phyloP scores from a whole-genome alignment of 108 stramenopile species.

The Cyclotella baltica region DNA sequence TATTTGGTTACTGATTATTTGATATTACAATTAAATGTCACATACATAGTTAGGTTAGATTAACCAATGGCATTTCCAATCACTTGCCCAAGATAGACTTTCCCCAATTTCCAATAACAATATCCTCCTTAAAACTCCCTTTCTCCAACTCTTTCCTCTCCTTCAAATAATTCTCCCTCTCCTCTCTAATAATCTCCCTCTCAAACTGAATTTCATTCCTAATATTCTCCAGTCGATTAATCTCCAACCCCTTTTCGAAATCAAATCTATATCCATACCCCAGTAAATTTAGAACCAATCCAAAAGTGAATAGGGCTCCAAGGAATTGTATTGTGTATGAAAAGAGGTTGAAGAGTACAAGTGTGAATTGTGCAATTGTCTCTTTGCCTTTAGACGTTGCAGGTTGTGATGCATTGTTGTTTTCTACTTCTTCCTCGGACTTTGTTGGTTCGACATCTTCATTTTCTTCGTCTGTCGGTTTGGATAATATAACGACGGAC shows the following conservation, averaged over 20 bases:
- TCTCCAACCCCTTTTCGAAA: slow-evolving; percentile 27
- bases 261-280: slow-evolving; percentile 37
- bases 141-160: neutral
- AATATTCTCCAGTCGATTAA: slow-evolving; percentile 35
- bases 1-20: no score
- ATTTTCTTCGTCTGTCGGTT: neutral
- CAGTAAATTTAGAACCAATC: slow-evolving; percentile 23
- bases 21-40: no score
- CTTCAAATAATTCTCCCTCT: slow-evolving; percentile 24
- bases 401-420: neutral
- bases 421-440: neutral
- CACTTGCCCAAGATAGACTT: neutral
- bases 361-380: slow-evolving; percentile 13
- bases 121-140: neutral
- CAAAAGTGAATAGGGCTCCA: slow-evolving; percentile 23
- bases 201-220: slow-evolving; percentile 46
- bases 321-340: slow-evolving; percentile 42
- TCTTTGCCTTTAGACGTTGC: neutral
- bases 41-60: no score
- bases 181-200: slow-evolving; percentile 37
- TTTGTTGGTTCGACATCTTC: neutral
- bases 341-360: slow-evolving; percentile 31
- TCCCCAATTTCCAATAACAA: neutral
- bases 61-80: no score
- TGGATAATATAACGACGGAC: neutral